Evolutionary conservation across 2,329 filamentous ascomycete genomes (phyloP), one percentile per base, ranked within the genome.

Genomic region (Fusarium haematococcum): DNA sequence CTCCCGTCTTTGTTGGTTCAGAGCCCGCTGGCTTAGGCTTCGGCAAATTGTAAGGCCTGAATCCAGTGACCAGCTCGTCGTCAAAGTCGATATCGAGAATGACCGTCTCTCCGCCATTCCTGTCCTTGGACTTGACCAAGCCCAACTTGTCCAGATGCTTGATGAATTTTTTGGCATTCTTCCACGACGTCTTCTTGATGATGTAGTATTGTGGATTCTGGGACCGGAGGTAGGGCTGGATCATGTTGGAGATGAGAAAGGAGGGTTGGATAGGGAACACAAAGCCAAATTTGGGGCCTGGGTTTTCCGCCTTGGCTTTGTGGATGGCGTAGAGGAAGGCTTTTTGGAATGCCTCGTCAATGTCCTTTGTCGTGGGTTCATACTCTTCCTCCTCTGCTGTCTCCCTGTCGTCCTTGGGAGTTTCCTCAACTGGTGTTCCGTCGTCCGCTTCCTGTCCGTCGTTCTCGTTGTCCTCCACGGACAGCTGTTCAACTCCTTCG

Each of bases 171-270:
- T 77, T 77, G 6, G 67, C 67, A 6, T 73, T 77, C 27, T 77
- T 77, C 75, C 75, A 77, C 1, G 75, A 77, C 4, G 75, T 77
- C 50, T 76, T 77, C 52, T 77, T 77, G 68, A 77, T 75, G 25
- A 48, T 73, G 62, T 77, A 77, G 27, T 72, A 37, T 18, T 60
- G 62, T 11, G 65, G 65, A 18, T 68, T 69, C 32, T 77, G 73
- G 16, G 63, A 77, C 39, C 75, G 68, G 7, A 77, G 73, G 4
- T 77, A 67, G 0, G 75, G 75, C 33, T 77, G 75, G 9, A 77
- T 73, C 71, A 77, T 77, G 41, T 67, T 77, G 16, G 75, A 73
- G 14, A 77, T 77, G 48, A 77, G 37, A 18, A 75, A 77, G 1
- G 75, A 77, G 14, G 75, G 73, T 8, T 77, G 75, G 0, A 77